These are phyloP conservation scores for Backusella luteola DNA, from an alignment of 192 early-diverging fungal species.

Conservation along the genomic window DNA sequence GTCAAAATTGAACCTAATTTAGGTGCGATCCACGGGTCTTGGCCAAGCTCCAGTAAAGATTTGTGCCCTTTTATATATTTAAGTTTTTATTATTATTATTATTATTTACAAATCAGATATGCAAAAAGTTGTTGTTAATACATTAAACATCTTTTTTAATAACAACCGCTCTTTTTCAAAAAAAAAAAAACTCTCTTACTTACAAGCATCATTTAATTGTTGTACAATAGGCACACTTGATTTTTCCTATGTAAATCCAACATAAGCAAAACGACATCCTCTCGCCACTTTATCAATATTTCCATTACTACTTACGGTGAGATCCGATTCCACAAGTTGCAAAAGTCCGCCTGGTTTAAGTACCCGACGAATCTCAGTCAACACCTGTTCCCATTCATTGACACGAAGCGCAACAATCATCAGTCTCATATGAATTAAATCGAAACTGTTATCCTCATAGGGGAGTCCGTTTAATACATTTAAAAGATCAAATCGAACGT, in stretches of 20 bases:
- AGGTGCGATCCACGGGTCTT: slow-evolving; percentile 20
- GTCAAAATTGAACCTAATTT: slow-evolving; percentile 13
- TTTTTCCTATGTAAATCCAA: slow-evolving; percentile 9
- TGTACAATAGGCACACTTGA: slow-evolving; percentile 8
- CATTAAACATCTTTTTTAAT: neutral
- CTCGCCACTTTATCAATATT: neutral
- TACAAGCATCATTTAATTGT: slow-evolving; percentile 8
- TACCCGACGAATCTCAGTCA: slow-evolving; percentile 27
- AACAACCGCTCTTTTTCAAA: neutral
- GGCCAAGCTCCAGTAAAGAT: slow-evolving; percentile 14
- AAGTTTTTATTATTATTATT: neutral
- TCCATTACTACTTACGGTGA: slow-evolving; percentile 5
- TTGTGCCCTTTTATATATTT: slow-evolving; percentile 7
- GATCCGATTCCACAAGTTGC: slow-evolving; percentile 22
- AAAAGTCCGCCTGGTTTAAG: slow-evolving; percentile 37
- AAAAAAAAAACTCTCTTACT: slow-evolving; percentile 2
- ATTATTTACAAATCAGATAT: neutral
- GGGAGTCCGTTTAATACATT: slow-evolving; percentile 34
- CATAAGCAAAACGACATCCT: neutral
- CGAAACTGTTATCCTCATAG: slow-evolving; percentile 27
- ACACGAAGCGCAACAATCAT: slow-evolving; percentile 27
- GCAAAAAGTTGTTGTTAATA: neutral
- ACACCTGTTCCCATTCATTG: slow-evolving; percentile 22
- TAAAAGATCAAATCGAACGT: slow-evolving; percentile 27
- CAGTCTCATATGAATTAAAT: slow-evolving; percentile 41